Percentiles rank a stretch among this genome's conserved stretches.
Conservation (phyloP, 2,329 filamentous ascomycete species). For the Aureobasidium subglaciale region DNA sequence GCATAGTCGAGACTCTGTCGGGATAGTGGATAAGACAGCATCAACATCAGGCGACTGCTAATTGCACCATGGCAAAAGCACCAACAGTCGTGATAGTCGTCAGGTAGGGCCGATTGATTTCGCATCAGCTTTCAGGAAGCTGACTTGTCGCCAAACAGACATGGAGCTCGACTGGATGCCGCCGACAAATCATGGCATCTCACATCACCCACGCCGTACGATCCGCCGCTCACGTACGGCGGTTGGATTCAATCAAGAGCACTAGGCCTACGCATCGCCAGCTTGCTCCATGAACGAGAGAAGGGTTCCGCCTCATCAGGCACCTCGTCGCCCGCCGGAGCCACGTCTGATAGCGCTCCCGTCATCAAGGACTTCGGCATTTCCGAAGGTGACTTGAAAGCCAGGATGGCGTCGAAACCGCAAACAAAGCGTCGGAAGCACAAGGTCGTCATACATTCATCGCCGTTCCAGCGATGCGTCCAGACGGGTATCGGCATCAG, state of each 20-base stretch:
- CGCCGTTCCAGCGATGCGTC: conserved; percentile 87
- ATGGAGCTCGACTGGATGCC: conserved; percentile 88
- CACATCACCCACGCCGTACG: conserved; percentile 86
- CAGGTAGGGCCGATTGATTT: conserved; percentile 30
- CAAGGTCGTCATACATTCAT: conserved; percentile 80
- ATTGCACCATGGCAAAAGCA: conserved; percentile 35
- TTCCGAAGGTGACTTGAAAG: conserved; percentile 26
- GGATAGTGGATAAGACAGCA: not conserved
- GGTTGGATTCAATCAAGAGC: conserved; percentile 84
- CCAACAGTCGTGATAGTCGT: conserved; percentile 45
- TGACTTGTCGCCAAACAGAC: conserved; percentile 45
- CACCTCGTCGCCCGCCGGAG: not conserved
- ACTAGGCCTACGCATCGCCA: conserved; percentile 76
- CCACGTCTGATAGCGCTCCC: not conserved
- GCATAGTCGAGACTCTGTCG: not conserved
- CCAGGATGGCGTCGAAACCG: conserved; percentile 22
- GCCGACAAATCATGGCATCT: conserved; percentile 95
- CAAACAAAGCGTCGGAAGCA: conserved; percentile 48
- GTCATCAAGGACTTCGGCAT: conserved; percentile 1
- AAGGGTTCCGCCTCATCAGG: conserved; percentile 33
- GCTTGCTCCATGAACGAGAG: conserved; percentile 52
- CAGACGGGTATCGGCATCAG: conserved; percentile 87
- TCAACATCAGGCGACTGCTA: not conserved
- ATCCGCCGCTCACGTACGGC: conserved; percentile 88
- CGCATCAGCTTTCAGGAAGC: not conserved